These are phyloP conservation scores for Neostapfia colusana DNA, from an alignment of 176 grass and related monocot genomes.

Conservation along the genomic window DNA sequence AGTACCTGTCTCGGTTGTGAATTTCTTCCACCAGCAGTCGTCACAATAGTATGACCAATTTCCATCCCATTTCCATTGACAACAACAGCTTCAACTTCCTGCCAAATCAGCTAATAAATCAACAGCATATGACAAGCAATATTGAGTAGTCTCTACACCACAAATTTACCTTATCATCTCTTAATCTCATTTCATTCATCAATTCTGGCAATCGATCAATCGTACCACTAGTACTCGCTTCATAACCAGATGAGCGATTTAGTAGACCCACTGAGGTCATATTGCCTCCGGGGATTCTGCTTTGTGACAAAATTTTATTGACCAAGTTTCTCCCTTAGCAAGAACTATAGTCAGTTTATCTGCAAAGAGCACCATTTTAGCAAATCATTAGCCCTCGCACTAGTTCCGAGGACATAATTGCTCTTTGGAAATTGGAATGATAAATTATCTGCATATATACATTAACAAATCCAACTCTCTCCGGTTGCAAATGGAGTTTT, in stretches of 20 bases:
- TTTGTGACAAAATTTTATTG: conserved; percentile 5
- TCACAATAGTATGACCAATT: conserved; percentile 69
- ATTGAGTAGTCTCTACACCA: background rate
- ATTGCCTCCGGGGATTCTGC: conserved; percentile 7
- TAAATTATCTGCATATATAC: background rate
- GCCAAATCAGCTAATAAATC: conserved; percentile 21
- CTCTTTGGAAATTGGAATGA: background rate
- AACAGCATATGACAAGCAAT: background rate
- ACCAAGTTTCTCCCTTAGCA: conserved; percentile 7
- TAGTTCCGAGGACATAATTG: background rate
- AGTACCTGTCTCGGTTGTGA: conserved; percentile 79
- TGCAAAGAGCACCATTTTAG: conserved; percentile 26
- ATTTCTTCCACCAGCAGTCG: conserved; percentile 66
- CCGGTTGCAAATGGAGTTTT: too few relatives aligned
- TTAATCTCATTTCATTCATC: conserved; percentile 71
- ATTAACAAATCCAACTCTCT: background rate
- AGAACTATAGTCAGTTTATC: conserved; percentile 18
- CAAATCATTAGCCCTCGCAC: conserved; percentile 3
- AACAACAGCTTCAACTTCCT: conserved; percentile 71
- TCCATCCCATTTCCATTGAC: conserved; percentile 73
- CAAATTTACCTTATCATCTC: conserved; percentile 73
- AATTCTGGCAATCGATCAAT: conserved; percentile 60
- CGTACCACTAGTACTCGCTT: conserved; percentile 40
- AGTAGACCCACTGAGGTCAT: conserved; percentile 60
- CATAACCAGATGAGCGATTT: conserved; percentile 42